Evolutionary conservation across 2,329 filamentous ascomycete genomes (phyloP), one percentile per base, ranked within the genome.

Genomic region (Botrytis squamosa): DNA sequence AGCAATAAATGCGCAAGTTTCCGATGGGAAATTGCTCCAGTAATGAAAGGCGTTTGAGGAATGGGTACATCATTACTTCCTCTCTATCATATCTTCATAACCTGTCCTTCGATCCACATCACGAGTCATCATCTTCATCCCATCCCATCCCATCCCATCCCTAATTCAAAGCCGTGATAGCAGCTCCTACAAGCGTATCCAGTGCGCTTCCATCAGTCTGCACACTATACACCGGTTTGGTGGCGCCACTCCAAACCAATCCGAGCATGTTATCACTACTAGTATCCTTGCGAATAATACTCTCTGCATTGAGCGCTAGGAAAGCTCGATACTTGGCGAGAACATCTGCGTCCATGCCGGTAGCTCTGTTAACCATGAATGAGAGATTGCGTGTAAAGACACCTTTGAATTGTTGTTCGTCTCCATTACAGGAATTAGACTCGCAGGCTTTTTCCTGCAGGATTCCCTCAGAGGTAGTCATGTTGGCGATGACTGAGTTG

Each of bases 341-440:
- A 3, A 69, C 52, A 33, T 60, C 40, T 1, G 46, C 33, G 9
- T 71, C 60, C 1, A 66, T 7, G 0, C 59, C 59, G 22, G 22
- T 76, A 1, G 75, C 77, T 16, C 80, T 71, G 12, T 82, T 78
- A 36, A 91, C 84, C 49, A 94, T 81, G 72, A 87, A 86, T 49
- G 85, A 84, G 33, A 94, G 82, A 78, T 92, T 92, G 33, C 90
- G 86, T 25, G 88, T 85, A 76, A 93, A 92, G 52, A 93, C 84
- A 5, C 92, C 92, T 81, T 94, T 93, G 85, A 93, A 94, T 78
- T 92, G 89, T 49, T 88, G 85, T 1, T 85, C 86, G 74, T 90
- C 87, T 29, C 78, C 80, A 18, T 75, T 67, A 52, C 79, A 81
- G 12, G 83, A 84, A 74, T 83, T 79, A 1, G 85, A 84, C 77